Evolutionary conservation across 192 early-diverging fungal species (phyloP).

Genomic region (Powellomyces hirtus): DNA sequence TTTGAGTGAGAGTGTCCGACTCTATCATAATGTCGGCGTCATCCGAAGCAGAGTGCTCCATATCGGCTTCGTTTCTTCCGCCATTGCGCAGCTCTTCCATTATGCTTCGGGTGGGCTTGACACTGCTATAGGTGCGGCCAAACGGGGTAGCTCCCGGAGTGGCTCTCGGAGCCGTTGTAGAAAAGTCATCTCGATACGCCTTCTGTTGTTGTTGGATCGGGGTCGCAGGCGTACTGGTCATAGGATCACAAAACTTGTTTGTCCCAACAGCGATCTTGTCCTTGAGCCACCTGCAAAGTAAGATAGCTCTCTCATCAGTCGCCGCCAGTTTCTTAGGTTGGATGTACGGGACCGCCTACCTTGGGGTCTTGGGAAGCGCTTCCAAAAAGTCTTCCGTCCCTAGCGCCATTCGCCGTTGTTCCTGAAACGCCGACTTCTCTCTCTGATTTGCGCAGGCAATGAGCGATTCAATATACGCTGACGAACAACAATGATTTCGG

Average conservation of each 20-base stretch:
- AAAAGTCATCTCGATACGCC: too few relatives aligned
- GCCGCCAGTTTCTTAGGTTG: neutral
- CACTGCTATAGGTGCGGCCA: neutral
- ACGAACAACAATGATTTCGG: neutral
- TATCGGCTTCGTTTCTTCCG: too few relatives aligned
- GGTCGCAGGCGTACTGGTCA: neutral
- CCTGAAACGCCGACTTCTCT: neutral
- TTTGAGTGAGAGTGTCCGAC: constrained; percentile 1
- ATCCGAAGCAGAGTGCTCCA: neutral
- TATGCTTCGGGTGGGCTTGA: neutral
- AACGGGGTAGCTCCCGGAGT: too few relatives aligned
- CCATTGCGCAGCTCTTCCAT: neutral
- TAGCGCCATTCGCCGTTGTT: neutral
- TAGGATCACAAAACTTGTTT: neutral
- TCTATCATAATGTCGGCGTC: neutral
- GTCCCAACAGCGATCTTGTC: too few relatives aligned
- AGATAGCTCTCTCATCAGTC: neutral
- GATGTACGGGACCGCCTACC: neutral
- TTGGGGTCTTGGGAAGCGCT: constrained; percentile 19
- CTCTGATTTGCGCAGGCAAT: constrained; percentile 6
- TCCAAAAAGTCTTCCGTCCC: constrained; percentile 8
- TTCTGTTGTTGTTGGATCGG: too few relatives aligned
- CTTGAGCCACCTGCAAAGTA: constrained; percentile 10
- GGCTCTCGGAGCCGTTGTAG: too few relatives aligned
- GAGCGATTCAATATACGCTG: neutral